Conservation (phyloP, 2,329 filamentous ascomycete genomes). For the Zymoseptoria pseudotritici region DNA sequence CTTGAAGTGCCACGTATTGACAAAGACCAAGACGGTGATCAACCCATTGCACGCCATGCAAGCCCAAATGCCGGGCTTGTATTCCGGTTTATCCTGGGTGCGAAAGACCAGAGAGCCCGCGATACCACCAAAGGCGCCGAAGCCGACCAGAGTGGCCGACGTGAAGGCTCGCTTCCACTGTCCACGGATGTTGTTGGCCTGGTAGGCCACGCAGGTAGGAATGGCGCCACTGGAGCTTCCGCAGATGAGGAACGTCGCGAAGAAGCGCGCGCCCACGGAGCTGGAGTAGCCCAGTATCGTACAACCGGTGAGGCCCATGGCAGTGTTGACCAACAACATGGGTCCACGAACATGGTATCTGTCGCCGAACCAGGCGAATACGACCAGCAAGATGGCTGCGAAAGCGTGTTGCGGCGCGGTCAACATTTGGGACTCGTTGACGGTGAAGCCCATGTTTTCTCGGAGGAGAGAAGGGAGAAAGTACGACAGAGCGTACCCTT, state of each 20-base stretch:
- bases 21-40: slow-evolving; percentile 21
- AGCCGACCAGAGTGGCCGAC: slow-evolving; percentile 64
- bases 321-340: slow-evolving; percentile 57
- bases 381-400: slow-evolving; percentile 55
- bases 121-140: slow-evolving; percentile 71
- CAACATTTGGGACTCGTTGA: slow-evolving; percentile 60
- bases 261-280: slow-evolving; percentile 54
- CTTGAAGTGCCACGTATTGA: slow-evolving; percentile 23
- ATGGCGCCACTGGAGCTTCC: slow-evolving; percentile 69
- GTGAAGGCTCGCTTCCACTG: slow-evolving; percentile 80
- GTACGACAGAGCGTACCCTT: slow-evolving; percentile 67
- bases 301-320: slow-evolving; percentile 57
- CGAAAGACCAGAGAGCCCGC: slow-evolving; percentile 67
- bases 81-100: slow-evolving; percentile 30
- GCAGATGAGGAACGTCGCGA: slow-evolving; percentile 66
- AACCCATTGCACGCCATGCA: slow-evolving; percentile 46
- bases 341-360: slow-evolving; percentile 58
- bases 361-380: slow-evolving; percentile 57
- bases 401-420: slow-evolving; percentile 62
- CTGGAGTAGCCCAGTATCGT: slow-evolving; percentile 63
- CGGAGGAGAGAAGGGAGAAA: slow-evolving; percentile 69
- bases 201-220: slow-evolving; percentile 67
- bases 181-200: slow-evolving; percentile 78
- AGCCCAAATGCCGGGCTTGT: slow-evolving; percentile 57
- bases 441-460: slow-evolving; percentile 54